phyloP scores from a whole-genome alignment of 1,139 yeast genomes.

The Ashbya aceris region DNA sequence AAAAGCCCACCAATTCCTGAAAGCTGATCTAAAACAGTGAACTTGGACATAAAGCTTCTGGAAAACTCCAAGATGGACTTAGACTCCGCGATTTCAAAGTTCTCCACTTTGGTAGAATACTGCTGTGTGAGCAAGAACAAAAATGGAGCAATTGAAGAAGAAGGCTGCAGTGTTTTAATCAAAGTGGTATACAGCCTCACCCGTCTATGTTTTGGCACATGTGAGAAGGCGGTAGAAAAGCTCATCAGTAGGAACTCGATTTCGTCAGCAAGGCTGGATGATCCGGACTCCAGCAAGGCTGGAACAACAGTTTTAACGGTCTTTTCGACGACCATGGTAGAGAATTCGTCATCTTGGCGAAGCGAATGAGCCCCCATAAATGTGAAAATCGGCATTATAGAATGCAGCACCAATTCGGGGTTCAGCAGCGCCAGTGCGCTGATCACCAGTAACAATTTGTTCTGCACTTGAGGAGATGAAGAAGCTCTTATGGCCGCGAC shows the following conservation, averaged over 20 bases:
- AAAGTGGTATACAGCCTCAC: constrained; percentile 74
- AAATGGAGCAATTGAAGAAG: constrained; percentile 58
- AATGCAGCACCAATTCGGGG: constrained; percentile 86
- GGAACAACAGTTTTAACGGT: constrained; percentile 88
- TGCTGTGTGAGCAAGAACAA: constrained; percentile 76
- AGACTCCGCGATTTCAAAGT: constrained; percentile 57
- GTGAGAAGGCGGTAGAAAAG: constrained; percentile 87
- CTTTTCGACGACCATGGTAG: constrained; percentile 85
- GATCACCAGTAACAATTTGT: constrained; percentile 71
- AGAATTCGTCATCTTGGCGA: constrained; percentile 93
- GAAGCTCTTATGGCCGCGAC: constrained; percentile 87
- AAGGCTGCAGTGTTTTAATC: constrained; percentile 66
- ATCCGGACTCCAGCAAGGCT: constrained; percentile 62
- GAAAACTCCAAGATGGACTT: constrained; percentile 62
- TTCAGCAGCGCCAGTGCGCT: constrained; percentile 81
- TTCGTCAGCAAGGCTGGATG: constrained; percentile 45
- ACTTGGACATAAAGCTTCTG: constrained; percentile 56
- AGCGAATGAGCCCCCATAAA: constrained; percentile 98
- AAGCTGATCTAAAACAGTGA: constrained; percentile 61
- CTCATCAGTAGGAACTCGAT: constrained; percentile 78
- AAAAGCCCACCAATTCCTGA: constrained; percentile 48
- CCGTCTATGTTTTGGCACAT: constrained; percentile 94
- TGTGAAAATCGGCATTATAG: constrained; percentile 97
- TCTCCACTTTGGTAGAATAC: constrained; percentile 44
- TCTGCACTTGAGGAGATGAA: constrained; percentile 89